Percentiles rank a stretch among this genome's conserved stretches.
Evolutionary conservation across 1,139 yeast genomes (phyloP).

Genomic region (Sugiyamaella sp.): DNA sequence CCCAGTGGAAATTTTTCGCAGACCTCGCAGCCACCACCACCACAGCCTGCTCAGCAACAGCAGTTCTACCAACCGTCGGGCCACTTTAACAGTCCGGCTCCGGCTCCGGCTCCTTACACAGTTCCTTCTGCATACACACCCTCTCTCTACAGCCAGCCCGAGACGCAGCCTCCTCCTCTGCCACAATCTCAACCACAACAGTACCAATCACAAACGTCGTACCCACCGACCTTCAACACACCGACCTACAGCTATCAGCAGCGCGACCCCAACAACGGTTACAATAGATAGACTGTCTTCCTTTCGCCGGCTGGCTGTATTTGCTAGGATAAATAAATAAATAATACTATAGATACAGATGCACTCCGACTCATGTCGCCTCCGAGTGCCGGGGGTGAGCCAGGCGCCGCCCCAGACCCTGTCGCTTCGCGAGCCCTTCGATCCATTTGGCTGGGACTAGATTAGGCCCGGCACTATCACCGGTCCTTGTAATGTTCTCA

Average conservation of each 20-base stretch:
- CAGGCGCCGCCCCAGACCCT: no score
- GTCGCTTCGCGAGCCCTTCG: no score
- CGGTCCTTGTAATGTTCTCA: no score
- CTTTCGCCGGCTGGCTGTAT: no score
- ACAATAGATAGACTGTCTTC: constrained; percentile 5
- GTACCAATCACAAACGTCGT: constrained; percentile 5
- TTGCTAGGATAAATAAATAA: constrained; percentile 1
- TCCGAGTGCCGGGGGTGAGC: neutral
- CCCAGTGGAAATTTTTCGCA: constrained; percentile 17
- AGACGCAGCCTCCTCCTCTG: constrained; percentile 20
- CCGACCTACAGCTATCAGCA: constrained; percentile 23
- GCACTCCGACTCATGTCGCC: neutral
- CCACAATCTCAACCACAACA: constrained; percentile 57
- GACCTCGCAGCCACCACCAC: constrained; percentile 10
- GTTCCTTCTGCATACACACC: constrained; percentile 40
- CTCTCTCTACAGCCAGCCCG: constrained; percentile 32
- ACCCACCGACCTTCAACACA: constrained; percentile 2
- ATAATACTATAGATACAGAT: neutral
- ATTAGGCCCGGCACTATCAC: no score
- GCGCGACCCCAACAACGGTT: constrained; percentile 11
- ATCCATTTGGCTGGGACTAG: no score
- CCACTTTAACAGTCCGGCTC: constrained; percentile 27
- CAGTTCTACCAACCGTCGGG: constrained; percentile 16
- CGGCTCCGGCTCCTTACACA: constrained; percentile 34
- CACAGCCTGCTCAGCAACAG: constrained; percentile 25